Percentiles rank a stretch among this genome's conserved stretches.
Evolutionary conservation across 306 rosid species (phyloP).

Genomic region (Inga oerstediana): DNA sequence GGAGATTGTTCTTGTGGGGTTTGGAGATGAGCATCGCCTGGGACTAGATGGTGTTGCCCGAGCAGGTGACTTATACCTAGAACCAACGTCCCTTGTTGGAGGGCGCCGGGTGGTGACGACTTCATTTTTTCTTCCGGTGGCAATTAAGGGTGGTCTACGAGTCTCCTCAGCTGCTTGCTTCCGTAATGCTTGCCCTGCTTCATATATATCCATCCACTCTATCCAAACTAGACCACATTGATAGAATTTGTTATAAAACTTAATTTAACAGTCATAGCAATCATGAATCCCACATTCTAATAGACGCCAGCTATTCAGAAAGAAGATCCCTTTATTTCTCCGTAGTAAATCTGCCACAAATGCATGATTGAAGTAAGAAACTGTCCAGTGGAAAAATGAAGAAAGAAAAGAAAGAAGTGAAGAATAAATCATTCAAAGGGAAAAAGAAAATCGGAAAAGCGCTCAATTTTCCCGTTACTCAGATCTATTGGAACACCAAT

Average conservation of each 20-base stretch:
- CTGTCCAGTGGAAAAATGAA: constrained; percentile 19
- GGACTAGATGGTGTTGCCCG: constrained; percentile 44
- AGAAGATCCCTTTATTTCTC: constrained; percentile 47
- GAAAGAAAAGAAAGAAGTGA: constrained; percentile 20
- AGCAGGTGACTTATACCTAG: constrained; percentile 67
- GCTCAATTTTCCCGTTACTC: constrained; percentile 55
- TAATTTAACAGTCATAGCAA: constrained; percentile 39
- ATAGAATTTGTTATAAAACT: constrained; percentile 39
- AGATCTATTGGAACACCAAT: constrained; percentile 54
- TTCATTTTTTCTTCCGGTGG: constrained; percentile 79
- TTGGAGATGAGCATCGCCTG: constrained; percentile 76
- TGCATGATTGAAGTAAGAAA: constrained; percentile 48
- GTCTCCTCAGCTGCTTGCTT: constrained; percentile 52
- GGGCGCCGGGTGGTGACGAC: constrained; percentile 44
- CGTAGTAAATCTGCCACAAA: constrained; percentile 59
- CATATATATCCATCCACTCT: constrained; percentile 85
- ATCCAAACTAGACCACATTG: constrained; percentile 69
- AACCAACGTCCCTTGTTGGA: constrained; percentile 69
- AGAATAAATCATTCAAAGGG: constrained; percentile 35
- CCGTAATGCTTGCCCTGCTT: constrained; percentile 57
- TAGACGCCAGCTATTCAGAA: constrained; percentile 37
- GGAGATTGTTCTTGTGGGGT: constrained; percentile 52
- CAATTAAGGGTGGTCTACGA: constrained; percentile 62
- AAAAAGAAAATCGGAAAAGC: constrained; percentile 37
- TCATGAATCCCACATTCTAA: constrained; percentile 46